A percentile compares a stretch with the other conserved stretches of the same genome.
Evolutionary conservation across 305 asterid species (phyloP).

Genomic region (Fraxinus sp.): DNA sequence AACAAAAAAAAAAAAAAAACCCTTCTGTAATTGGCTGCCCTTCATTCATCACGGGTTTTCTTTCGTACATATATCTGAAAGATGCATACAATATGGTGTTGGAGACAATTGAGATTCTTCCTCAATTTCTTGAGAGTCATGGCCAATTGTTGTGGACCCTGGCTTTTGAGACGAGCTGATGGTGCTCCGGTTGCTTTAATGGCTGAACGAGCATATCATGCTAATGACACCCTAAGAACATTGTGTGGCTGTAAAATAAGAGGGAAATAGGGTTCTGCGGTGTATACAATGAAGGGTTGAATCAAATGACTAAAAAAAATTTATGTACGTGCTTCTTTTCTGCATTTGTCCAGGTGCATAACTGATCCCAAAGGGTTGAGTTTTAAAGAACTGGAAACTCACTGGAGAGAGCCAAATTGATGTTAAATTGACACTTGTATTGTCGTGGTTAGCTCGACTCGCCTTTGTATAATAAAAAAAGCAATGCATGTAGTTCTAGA

Average conservation of each 20-base stretch:
- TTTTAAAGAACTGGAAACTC: conserved; percentile 2
- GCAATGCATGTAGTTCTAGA: not conserved
- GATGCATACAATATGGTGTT: not conserved
- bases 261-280: not conserved
- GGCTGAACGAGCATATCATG: not conserved
- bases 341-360: conserved; percentile 7
- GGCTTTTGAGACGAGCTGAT: not conserved
- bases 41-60: not conserved
- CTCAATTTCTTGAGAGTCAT: not conserved
- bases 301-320: not conserved
- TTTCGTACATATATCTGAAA: not conserved
- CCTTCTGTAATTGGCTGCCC: not conserved
- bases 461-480: conserved; percentile 25
- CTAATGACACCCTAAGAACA: not conserved
- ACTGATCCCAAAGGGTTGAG: conserved; percentile 12
- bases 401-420: not conserved
- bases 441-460: not conserved
- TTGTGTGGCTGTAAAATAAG: not conserved
- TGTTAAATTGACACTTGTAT: not conserved
- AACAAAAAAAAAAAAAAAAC: not conserved
- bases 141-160: not conserved
- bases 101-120: conserved; percentile 3
- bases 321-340: conserved; percentile 23
- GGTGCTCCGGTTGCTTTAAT: conserved; percentile 3
- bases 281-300: not conserved